A percentile compares a stretch with the other conserved stretches of the same genome.
Evolutionary conservation across 306 rosid species (phyloP).

Genomic region (Citrullus mucosospermus): DNA sequence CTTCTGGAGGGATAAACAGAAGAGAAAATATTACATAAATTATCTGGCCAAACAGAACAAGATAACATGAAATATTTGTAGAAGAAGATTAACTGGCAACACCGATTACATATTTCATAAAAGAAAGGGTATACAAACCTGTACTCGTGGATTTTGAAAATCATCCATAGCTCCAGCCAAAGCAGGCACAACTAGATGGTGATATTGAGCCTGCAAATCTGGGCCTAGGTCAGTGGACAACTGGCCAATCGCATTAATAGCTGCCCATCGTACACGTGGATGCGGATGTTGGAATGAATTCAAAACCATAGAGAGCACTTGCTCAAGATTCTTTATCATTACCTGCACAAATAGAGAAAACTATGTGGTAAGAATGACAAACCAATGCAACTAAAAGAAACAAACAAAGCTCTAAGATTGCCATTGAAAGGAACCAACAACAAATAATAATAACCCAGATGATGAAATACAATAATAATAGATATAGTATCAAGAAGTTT

Average conservation of each 20-base stretch:
- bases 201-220: constrained; percentile 81
- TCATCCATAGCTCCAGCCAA: constrained; percentile 94
- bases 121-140: constrained; percentile 30
- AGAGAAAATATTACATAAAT: background rate
- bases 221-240: constrained; percentile 97
- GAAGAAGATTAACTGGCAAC: background rate
- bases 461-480: background rate
- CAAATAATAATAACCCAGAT: background rate
- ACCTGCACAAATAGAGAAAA: constrained; percentile 40
- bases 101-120: background rate
- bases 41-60: background rate
- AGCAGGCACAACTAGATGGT: constrained; percentile 77
- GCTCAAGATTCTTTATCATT: constrained; percentile 86
- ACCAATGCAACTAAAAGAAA: background rate
- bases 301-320: constrained; percentile 92
- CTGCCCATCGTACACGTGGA: constrained; percentile 99
- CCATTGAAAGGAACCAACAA: background rate
- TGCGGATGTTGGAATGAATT: constrained; percentile 88
- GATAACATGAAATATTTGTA: background rate
- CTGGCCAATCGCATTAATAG: constrained; percentile 95
- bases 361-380: background rate
- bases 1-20: background rate
- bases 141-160: constrained; percentile 94
- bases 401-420: background rate
- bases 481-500: background rate